phyloP scores from a whole-genome alignment of 148 eudicot genomes.

The Amaranthus cruentus region DNA sequence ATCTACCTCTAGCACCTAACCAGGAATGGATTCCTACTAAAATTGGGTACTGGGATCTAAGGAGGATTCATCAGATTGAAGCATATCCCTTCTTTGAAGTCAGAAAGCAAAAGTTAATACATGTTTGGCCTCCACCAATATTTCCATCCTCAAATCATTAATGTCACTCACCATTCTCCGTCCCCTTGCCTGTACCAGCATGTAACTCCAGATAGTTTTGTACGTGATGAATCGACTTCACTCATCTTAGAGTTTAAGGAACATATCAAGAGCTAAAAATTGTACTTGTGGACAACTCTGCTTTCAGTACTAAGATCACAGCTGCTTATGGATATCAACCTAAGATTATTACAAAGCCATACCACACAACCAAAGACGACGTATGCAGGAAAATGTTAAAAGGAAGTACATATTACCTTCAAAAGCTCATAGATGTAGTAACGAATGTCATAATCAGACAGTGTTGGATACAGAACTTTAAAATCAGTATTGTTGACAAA shows the following conservation, averaged over 20 bases:
- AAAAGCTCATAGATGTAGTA: slow-evolving; percentile 96
- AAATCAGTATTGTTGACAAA: slow-evolving; percentile 93
- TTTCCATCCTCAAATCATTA: not conserved
- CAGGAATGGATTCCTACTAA: no score
- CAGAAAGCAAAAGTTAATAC: not conserved
- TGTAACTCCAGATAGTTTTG: not conserved
- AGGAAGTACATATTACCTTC: slow-evolving; percentile 44
- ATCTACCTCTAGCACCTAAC: no score
- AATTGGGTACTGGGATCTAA: no score
- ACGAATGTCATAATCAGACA: slow-evolving; percentile 92
- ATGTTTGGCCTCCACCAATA: not conserved
- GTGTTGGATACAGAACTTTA: slow-evolving; percentile 86
- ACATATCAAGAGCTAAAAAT: not conserved
- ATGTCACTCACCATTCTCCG: not conserved
- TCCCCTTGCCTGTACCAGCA: not conserved
- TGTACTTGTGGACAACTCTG: not conserved
- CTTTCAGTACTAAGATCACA: not conserved
- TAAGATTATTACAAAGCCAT: not conserved
- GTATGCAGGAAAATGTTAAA: not conserved
- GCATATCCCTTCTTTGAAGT: no score
- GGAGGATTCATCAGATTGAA: no score
- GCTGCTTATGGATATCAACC: not conserved
- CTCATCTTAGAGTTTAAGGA: not conserved
- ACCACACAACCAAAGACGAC: not conserved
- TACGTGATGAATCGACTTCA: not conserved